A percentile compares a stretch with the other conserved stretches of the same genome.
These are phyloP conservation scores for Lichtheimia hyalospora DNA, from an alignment of 371 early-diverging fungal genomes.

Conservation along the genomic window DNA sequence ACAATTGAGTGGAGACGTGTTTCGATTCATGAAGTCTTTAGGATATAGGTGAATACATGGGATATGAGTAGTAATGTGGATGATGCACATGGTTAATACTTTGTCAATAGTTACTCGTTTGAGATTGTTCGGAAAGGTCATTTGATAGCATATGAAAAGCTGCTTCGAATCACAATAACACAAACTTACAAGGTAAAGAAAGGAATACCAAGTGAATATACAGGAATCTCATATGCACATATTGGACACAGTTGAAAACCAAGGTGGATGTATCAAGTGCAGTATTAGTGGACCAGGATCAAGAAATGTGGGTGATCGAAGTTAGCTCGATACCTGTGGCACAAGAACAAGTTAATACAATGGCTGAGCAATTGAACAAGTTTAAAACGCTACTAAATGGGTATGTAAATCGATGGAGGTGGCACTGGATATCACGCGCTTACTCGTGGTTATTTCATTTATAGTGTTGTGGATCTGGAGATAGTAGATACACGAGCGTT, in stretches of 20 bases:
- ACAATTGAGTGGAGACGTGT: constrained; percentile 45
- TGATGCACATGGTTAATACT: too few species aligned
- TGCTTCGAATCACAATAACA: constrained; percentile 36
- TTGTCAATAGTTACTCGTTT: constrained; percentile 38
- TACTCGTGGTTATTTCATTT: not conserved
- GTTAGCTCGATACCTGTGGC: constrained; percentile 35
- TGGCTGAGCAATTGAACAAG: constrained; percentile 46
- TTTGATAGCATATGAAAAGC: constrained; percentile 38
- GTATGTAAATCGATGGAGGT: constrained; percentile 26
- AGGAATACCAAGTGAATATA: too few species aligned
- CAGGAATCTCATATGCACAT: not conserved
- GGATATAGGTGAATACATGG: constrained; percentile 34
- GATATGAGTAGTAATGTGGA: not conserved
- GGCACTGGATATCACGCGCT: not conserved
- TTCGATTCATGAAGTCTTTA: constrained; percentile 49
- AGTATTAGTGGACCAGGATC: constrained; percentile 19
- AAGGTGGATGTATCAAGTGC: constrained; percentile 37
- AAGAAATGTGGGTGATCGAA: constrained; percentile 49
- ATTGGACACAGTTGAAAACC: constrained; percentile 25
- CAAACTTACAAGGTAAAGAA: constrained; percentile 40
- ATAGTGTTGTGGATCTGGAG: constrained; percentile 46
- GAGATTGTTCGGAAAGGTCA: constrained; percentile 49
- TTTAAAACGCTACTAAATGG: constrained; percentile 41
- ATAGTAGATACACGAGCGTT: constrained; percentile 49
- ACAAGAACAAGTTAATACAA: constrained; percentile 51